phyloP scores from a whole-genome alignment of 441 rosid species.

The Jatropha podagrica region DNA sequence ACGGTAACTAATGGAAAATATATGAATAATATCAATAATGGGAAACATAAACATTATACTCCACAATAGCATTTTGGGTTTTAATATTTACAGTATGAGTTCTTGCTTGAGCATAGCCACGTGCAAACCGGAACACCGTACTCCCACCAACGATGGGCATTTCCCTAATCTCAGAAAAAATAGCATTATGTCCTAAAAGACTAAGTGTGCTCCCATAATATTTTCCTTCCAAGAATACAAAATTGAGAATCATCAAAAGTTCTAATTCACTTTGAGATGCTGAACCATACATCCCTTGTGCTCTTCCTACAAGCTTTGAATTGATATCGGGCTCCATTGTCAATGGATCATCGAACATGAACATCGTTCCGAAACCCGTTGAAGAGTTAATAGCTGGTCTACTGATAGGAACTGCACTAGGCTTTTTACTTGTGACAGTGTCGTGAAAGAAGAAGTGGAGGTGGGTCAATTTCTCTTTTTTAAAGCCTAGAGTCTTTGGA shows the following conservation, averaged over 20 bases:
- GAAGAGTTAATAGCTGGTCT: slow-evolving; percentile 23
- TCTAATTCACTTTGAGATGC: slow-evolving; percentile 34
- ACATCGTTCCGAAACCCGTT: slow-evolving; percentile 29
- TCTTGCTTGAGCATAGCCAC: slow-evolving; percentile 42
- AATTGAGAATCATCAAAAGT: slow-evolving; percentile 39
- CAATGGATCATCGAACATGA: slow-evolving; percentile 42
- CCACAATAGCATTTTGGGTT: slow-evolving; percentile 35
- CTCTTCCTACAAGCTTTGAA: slow-evolving; percentile 43
- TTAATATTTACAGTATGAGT: slow-evolving; percentile 25
- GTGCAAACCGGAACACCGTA: slow-evolving; percentile 37
- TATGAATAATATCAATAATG: slow-evolving; percentile 22
- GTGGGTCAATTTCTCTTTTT: neutral
- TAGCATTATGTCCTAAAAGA: slow-evolving; percentile 37
- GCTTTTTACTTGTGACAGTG: slow-evolving; percentile 30
- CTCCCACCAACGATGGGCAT: slow-evolving; percentile 46
- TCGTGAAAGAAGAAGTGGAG: slow-evolving; percentile 22
- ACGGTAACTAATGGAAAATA: too few species aligned
- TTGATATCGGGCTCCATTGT: slow-evolving; percentile 33
- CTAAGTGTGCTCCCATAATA: slow-evolving; percentile 46
- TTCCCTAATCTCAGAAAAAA: slow-evolving; percentile 36
- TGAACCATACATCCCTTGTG: slow-evolving; percentile 42
- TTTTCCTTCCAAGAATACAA: slow-evolving; percentile 39
- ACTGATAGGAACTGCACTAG: slow-evolving; percentile 31
- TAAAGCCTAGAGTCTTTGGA: neutral
- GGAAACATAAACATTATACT: slow-evolving; percentile 40